phyloP scores from a whole-genome alignment of 805 yeast genomes.

The Candida incommunis region DNA sequence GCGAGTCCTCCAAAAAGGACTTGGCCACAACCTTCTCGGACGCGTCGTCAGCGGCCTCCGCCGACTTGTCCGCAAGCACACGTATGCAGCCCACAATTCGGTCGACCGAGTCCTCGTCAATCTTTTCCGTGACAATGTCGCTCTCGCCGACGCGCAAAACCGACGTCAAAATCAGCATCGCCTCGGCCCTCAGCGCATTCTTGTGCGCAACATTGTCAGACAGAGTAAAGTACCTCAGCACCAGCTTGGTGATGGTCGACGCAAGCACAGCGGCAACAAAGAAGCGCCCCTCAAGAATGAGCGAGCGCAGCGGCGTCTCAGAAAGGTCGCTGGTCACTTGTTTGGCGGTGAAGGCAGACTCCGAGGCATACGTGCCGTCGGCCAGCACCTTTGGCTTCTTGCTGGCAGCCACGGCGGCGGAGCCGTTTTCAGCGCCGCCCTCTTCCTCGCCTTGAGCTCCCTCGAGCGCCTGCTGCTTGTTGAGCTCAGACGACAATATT shows the following conservation, averaged over 20 bases:
- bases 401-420: slow-evolving; percentile 21
- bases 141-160: slow-evolving; percentile 80
- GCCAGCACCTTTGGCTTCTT: slow-evolving; percentile 67
- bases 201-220: slow-evolving; percentile 36
- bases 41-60: slow-evolving; percentile 24
- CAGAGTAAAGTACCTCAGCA: slow-evolving; percentile 54
- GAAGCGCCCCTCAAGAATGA: slow-evolving; percentile 76
- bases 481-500: slow-evolving; percentile 60
- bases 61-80: slow-evolving; percentile 34
- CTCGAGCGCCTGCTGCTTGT: slow-evolving; percentile 25
- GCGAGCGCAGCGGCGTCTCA: slow-evolving; percentile 62
- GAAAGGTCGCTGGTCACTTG: slow-evolving; percentile 23
- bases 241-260: slow-evolving; percentile 77
- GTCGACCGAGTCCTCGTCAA: slow-evolving; percentile 96
- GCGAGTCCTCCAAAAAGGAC: slow-evolving; percentile 81
- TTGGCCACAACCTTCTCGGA: slow-evolving; percentile 38
- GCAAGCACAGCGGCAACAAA: slow-evolving; percentile 82
- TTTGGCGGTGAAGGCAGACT: slow-evolving; percentile 51
- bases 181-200: slow-evolving; percentile 89
- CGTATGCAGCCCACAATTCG: slow-evolving; percentile 80
- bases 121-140: slow-evolving; percentile 48
- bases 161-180: slow-evolving; percentile 82
- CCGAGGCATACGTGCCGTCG: slow-evolving; percentile 99
- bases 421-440: slow-evolving; percentile 9
- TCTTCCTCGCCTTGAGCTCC: slow-evolving; percentile 22